Conservation (phyloP, 331 rosid species). For the Phaseolus coccineus region DNA sequence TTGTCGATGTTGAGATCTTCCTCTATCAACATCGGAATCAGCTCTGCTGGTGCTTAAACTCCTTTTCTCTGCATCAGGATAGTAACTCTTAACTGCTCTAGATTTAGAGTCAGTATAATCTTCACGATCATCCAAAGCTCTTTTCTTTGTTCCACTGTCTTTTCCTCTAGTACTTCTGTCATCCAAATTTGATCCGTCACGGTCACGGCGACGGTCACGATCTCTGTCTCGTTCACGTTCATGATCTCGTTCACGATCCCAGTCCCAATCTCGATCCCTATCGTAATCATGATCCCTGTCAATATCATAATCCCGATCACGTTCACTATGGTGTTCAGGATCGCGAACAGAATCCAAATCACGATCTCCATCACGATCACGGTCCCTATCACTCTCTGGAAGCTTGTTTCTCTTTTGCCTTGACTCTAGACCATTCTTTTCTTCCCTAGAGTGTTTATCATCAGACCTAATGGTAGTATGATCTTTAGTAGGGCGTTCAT, state of each 20-base stretch:
- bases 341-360: slow-evolving; percentile 62
- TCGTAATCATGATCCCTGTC: slow-evolving; percentile 64
- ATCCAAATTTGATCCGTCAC: slow-evolving; percentile 68
- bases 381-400: slow-evolving; percentile 71
- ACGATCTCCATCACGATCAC: slow-evolving; percentile 52
- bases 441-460: slow-evolving; percentile 74
- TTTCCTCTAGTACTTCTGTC: slow-evolving; percentile 65
- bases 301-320: slow-evolving; percentile 57
- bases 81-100: slow-evolving; percentile 62
- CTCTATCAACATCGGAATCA: slow-evolving; percentile 70
- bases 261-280: slow-evolving; percentile 59
- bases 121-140: slow-evolving; percentile 79
- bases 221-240: slow-evolving; percentile 65
- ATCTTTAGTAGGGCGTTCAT: slow-evolving; percentile 69
- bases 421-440: slow-evolving; percentile 65
- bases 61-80: slow-evolving; percentile 75
- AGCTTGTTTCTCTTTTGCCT: slow-evolving; percentile 74
- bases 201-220: slow-evolving; percentile 65
- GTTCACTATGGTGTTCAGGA: slow-evolving; percentile 61
- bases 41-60: slow-evolving; percentile 61
- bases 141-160: slow-evolving; percentile 78
- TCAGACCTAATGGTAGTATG: slow-evolving; percentile 67
- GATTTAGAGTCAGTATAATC: slow-evolving; percentile 69
- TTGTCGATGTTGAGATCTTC: slow-evolving; percentile 77
- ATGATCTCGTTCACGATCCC: slow-evolving; percentile 57